Conservation (phyloP, 1,139 yeast species). For the Barnettozyma hawaiiensis region DNA sequence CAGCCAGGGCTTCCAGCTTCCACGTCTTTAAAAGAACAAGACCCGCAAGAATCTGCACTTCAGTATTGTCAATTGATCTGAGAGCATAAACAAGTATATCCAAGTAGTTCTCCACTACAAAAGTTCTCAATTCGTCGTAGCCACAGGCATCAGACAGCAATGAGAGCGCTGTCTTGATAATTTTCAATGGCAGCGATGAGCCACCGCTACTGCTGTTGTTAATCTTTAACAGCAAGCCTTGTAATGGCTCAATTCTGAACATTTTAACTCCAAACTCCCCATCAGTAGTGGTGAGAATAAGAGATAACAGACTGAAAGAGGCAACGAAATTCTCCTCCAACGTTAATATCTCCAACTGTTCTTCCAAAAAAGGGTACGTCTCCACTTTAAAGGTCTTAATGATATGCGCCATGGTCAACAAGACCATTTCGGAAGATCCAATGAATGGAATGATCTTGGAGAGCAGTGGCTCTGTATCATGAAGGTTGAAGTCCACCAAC, state of each 20-base stretch:
- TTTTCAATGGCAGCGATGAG: conserved; percentile 4
- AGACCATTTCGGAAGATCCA: conserved; percentile 8
- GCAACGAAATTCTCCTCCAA: conserved; percentile 12
- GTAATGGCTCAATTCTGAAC: conserved; percentile 15
- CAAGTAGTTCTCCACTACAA: conserved; percentile 31
- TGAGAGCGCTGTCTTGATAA: conserved; percentile 15
- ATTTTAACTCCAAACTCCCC: conserved; percentile 7
- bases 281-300: conserved; percentile 17
- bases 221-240: conserved; percentile 11
- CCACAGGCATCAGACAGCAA: conserved; percentile 31
- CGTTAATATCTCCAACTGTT: conserved; percentile 18
- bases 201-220: conserved; percentile 1
- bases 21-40: conserved; percentile 39
- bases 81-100: conserved; percentile 27
- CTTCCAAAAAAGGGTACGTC: conserved; percentile 13
- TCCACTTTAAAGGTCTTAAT: conserved; percentile 10
- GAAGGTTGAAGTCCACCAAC: conserved; percentile 11
- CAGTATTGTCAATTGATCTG: conserved; percentile 19
- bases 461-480: conserved; percentile 11
- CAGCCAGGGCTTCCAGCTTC: conserved; percentile 32
- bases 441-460: conserved; percentile 14
- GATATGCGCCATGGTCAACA: conserved; percentile 14
- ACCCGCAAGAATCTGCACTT: conserved; percentile 31
- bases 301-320: conserved; percentile 15
- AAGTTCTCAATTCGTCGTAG: conserved; percentile 34